phyloP scores from a whole-genome alignment of 2,329 filamentous ascomycete species.

The Hypoxylon sp. region DNA sequence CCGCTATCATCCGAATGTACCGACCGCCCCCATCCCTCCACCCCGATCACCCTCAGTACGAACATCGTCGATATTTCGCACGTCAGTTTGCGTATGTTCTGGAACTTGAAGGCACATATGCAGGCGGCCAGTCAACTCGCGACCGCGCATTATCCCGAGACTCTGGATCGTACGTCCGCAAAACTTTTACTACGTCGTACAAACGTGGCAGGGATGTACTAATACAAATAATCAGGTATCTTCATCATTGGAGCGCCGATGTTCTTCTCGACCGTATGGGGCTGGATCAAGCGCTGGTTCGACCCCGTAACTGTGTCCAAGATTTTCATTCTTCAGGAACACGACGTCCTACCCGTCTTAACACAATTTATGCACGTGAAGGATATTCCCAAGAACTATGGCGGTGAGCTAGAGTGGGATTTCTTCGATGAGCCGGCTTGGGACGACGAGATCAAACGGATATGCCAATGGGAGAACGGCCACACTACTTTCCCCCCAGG shows the following conservation, averaged over 20 bases:
- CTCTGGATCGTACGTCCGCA: slow-evolving; percentile 78
- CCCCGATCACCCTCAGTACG: slow-evolving; percentile 92
- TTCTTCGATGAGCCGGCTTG: slow-evolving; percentile 83
- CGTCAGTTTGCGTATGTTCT: slow-evolving; percentile 93
- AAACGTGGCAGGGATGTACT: slow-evolving; percentile 9
- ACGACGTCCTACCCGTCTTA: slow-evolving; percentile 83
- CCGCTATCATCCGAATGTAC: slow-evolving; percentile 84
- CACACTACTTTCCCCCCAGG: slow-evolving; percentile 68
- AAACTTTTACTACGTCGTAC: background rate
- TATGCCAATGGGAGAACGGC: slow-evolving; percentile 67
- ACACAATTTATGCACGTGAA: slow-evolving; percentile 83
- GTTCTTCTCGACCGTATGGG: slow-evolving; percentile 95
- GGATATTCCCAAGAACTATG: slow-evolving; percentile 91
- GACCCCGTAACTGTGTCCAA: slow-evolving; percentile 94
- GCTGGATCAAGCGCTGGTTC: slow-evolving; percentile 96
- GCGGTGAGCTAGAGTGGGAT: slow-evolving; percentile 85
- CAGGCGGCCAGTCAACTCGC: slow-evolving; percentile 90
- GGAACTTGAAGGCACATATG: slow-evolving; percentile 95
- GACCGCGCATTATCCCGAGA: slow-evolving; percentile 96
- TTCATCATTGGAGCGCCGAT: slow-evolving; percentile 87
- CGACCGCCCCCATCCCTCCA: slow-evolving; percentile 79
- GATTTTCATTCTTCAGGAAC: slow-evolving; percentile 86
- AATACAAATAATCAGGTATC: slow-evolving; percentile 55
- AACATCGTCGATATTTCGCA: slow-evolving; percentile 95
- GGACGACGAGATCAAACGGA: slow-evolving; percentile 56